phyloP scores from a whole-genome alignment of 805 yeast genomes.

The Monosporozyma unispora region DNA sequence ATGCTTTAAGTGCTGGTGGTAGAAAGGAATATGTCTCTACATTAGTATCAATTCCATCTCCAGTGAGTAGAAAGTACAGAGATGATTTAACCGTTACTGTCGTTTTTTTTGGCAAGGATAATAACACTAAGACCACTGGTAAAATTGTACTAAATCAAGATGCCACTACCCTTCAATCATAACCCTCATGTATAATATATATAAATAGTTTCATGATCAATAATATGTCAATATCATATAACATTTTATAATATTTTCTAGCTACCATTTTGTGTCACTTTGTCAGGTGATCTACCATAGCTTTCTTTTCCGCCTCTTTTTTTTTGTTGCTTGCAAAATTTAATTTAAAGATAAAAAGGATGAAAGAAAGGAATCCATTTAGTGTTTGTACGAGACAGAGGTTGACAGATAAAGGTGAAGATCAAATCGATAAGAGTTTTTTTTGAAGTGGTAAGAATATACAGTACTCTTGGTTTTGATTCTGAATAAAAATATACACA shows the following conservation, averaged over 20 bases:
- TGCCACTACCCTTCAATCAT: slow-evolving; percentile 1
- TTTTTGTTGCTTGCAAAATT: neutral
- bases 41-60: slow-evolving; percentile 83
- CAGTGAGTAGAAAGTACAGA: slow-evolving; percentile 82
- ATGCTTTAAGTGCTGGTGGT: slow-evolving; percentile 85
- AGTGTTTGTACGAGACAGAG: too few relatives aligned
- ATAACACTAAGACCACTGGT: neutral
- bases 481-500: neutral
- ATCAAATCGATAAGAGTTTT: neutral
- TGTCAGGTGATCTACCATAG: neutral
- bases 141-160: neutral
- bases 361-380: neutral
- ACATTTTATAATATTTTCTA: too few relatives aligned
- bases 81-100: slow-evolving; percentile 96
- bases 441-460: neutral
- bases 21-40: slow-evolving; percentile 80
- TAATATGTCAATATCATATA: neutral
- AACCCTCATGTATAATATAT: too few relatives aligned
- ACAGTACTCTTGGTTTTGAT: neutral
- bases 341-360: neutral
- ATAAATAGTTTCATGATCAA: neutral
- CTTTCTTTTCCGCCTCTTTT: neutral
- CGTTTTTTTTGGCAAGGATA: slow-evolving; percentile 63
- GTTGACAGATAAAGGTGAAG: neutral
- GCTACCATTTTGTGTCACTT: neutral